Evolutionary conservation across 768 basidiomycete species (phyloP), one percentile per base, ranked within the genome.

Genomic region (Rhizopogon sp.): DNA sequence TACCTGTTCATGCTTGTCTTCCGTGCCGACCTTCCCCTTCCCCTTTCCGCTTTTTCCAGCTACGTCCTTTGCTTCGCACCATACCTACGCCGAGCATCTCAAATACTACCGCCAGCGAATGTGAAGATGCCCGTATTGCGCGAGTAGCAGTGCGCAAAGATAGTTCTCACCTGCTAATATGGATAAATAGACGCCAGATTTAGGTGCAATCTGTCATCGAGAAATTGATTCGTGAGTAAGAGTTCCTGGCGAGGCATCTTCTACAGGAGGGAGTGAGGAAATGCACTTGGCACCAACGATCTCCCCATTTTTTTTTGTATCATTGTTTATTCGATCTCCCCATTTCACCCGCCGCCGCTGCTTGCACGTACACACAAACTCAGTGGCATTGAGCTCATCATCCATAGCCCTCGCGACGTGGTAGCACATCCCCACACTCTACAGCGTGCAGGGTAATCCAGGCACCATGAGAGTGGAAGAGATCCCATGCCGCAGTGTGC

Each of bases 21-120:
- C 59, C 9, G 14, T n/a, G 8, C 43, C 41, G 1, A 39, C 41
- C 9, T 9, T 40, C 5, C 13, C 9, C 3, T 28, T 43, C 6
- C 37, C 53, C 6, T 51, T 52, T 29, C 35, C 55, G 57, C 43
- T 25, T 25, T 25, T 60, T 56, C 43, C 37, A 39, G 28, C 11
- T 3, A 7, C 49, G 58, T 57, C 64, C 59, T 60, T n/a, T 62
- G 69, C 14, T 50, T 60, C 33, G 69, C 75, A 22, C 88, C 50
- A 91, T 75, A 4, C 88, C 88, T 8, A 82, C 82, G 0, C 84
- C 86, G 1, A 91, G 74, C 62, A 84, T 83, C 62, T 86, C 86
- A 44, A 83, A 85, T 2, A 3, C 22, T 25, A 85, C 83, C 11
- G 73, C 74, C 1, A 92, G 69, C 74, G 89, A 87, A 56, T 90